A percentile compares a stretch with the other conserved stretches of the same genome.
Evolutionary conservation across 345 rosid genomes (phyloP).

Genomic region (Pseudoturritis turrita): DNA sequence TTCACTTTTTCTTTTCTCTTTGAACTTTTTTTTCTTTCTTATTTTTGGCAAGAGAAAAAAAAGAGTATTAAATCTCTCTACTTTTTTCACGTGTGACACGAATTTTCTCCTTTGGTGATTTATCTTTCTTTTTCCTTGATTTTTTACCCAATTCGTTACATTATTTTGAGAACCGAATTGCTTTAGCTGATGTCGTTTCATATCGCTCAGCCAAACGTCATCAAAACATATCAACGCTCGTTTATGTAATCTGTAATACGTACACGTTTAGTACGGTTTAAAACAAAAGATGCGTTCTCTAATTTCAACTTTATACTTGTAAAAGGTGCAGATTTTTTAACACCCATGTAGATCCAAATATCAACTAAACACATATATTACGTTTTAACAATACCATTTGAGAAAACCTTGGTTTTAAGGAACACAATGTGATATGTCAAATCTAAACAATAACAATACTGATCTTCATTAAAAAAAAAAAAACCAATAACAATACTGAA

Average conservation of each 20-base stretch:
- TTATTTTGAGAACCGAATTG: not conserved
- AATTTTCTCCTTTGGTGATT: constrained; percentile 26
- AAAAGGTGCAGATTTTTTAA: not conserved
- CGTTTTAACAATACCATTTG: too few relatives aligned
- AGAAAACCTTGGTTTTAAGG: too few relatives aligned
- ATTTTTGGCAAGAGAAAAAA: too few relatives aligned
- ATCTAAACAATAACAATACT: too few relatives aligned
- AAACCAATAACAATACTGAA: not conserved
- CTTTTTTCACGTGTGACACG: constrained; percentile 48
- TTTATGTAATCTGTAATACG: not conserved
- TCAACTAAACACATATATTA: not conserved
- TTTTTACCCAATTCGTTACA: constrained; percentile 23
- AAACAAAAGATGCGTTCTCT: not conserved
- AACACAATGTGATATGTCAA: not conserved
- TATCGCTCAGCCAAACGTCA: constrained; percentile 30
- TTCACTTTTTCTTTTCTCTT: constrained; percentile 17
- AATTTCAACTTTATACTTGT: not conserved
- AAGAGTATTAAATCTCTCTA: constrained; percentile 13
- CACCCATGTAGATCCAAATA: not conserved
- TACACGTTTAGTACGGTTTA: not conserved
- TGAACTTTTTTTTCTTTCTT: constrained; percentile 27
- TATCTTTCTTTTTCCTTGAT: not conserved
- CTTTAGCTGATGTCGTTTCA: constrained; percentile 19
- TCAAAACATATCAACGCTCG: not conserved
- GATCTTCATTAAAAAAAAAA: too few relatives aligned